Evolutionary conservation across 352 stramenopile genomes (phyloP).

Genomic region (Globisporangium iwayamae): DNA sequence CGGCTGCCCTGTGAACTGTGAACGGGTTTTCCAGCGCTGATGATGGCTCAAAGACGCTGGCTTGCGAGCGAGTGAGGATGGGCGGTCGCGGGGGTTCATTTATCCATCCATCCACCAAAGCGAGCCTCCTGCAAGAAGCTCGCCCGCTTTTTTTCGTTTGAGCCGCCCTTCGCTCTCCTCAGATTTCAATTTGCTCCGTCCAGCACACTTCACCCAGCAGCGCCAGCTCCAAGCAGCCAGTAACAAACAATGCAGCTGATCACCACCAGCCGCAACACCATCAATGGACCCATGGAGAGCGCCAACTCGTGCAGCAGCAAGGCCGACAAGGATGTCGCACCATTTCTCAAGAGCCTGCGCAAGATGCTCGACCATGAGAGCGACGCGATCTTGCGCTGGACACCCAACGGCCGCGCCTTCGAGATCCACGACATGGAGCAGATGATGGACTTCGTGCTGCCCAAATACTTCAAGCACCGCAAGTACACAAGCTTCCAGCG

Average conservation of each 20-base stretch:
- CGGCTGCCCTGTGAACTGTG: background rate
- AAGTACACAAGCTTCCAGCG: constrained; percentile 93
- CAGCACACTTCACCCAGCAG: background rate
- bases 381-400: constrained; percentile 56
- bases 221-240: background rate
- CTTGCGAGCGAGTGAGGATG: background rate
- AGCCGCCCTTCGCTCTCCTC: background rate
- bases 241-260: constrained; percentile 13
- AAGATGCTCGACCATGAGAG: constrained; percentile 63
- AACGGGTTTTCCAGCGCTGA: constrained; percentile 1
- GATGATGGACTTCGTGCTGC: constrained; percentile 84
- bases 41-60: background rate
- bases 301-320: constrained; percentile 3
- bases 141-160: background rate
- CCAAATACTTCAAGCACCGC: constrained; percentile 93
- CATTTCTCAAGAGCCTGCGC: constrained; percentile 64
- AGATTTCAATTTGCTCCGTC: constrained; percentile 12
- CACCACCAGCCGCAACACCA: background rate
- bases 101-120: background rate
- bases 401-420: constrained; percentile 53
- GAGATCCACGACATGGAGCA: constrained; percentile 76
- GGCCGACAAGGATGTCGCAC: constrained; percentile 44
- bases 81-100: too few species aligned
- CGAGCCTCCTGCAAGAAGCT: background rate
- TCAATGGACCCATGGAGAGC: constrained; percentile 2